These are phyloP conservation scores for Jatropha podagrica DNA, from an alignment of 441 rosid species.

Conservation along the genomic window DNA sequence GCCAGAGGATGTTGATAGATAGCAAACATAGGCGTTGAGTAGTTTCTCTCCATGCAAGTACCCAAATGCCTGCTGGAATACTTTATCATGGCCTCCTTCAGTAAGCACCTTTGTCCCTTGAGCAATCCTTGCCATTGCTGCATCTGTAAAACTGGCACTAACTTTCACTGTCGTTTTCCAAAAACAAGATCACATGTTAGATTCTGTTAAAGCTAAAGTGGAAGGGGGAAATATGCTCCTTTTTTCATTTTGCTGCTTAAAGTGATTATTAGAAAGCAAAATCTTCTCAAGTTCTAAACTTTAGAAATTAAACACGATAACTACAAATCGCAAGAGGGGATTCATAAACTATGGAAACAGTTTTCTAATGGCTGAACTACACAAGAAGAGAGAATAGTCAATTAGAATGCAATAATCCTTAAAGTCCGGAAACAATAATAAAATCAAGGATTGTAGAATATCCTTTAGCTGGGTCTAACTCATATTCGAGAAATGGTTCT, in stretches of 20 bases:
- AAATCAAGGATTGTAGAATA: not conserved
- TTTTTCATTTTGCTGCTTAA: too few relatives aligned
- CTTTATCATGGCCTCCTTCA: constrained; percentile 78
- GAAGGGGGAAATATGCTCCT: too few relatives aligned
- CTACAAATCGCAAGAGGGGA: too few relatives aligned
- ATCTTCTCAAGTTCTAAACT: too few relatives aligned
- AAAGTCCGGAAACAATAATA: not conserved
- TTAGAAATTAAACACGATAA: too few relatives aligned
- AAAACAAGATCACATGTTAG: not conserved
- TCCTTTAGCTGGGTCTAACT: not conserved
- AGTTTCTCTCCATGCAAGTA: constrained; percentile 60
- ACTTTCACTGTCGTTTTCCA: constrained; percentile 46
- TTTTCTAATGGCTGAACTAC: not conserved
- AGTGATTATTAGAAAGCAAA: too few relatives aligned
- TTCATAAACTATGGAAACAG: not conserved
- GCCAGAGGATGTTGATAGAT: constrained; percentile 71
- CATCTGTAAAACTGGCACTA: constrained; percentile 65
- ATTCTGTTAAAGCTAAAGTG: not conserved
- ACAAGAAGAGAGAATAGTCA: not conserved
- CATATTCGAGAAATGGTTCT: not conserved
- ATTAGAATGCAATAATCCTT: not conserved
- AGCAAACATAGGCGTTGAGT: constrained; percentile 68
- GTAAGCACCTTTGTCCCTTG: constrained; percentile 71
- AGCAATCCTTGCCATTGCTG: constrained; percentile 74
- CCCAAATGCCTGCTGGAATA: constrained; percentile 66